phyloP scores from a whole-genome alignment of 345 rosid species.

The Populus nigra region DNA sequence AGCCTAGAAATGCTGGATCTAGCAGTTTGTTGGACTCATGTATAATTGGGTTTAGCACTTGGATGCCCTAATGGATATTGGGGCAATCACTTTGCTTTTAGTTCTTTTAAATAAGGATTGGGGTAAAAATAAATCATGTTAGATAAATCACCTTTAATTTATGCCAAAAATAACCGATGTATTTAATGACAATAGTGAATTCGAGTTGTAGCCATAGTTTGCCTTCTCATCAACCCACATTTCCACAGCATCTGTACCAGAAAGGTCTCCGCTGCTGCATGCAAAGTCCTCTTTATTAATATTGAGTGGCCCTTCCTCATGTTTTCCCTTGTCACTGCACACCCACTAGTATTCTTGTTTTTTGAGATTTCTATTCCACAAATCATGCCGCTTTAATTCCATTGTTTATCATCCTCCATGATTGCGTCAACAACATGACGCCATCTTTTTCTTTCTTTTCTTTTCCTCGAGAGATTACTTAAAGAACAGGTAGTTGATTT shows the following conservation, averaged over 20 bases:
- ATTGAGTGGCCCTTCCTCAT: background rate
- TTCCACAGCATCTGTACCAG: slow-evolving; percentile 14
- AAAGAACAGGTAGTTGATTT: background rate
- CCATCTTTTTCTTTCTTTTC: background rate
- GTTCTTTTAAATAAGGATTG: too few relatives aligned
- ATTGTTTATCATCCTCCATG: background rate
- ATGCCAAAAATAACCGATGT: too few relatives aligned
- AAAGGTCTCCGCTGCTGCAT: slow-evolving; percentile 1
- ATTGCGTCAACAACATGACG: background rate
- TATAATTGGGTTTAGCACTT: too few relatives aligned
- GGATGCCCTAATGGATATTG: too few relatives aligned
- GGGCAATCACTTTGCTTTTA: too few relatives aligned
- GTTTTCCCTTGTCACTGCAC: background rate
- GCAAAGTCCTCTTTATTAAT: slow-evolving; percentile 16
- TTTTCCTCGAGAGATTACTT: background rate
- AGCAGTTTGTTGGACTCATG: too few relatives aligned
- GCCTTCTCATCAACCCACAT: slow-evolving; percentile 9
- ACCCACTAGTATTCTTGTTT: too few relatives aligned
- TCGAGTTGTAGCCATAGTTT: too few relatives aligned
- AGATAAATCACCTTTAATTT: too few relatives aligned
- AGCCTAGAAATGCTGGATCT: too few relatives aligned
- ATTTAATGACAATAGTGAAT: too few relatives aligned
- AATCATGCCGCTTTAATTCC: background rate
- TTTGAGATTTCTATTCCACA: background rate
- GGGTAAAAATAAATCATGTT: too few relatives aligned